Percentiles rank a stretch among this genome's conserved stretches.
Conservation (phyloP, 2,329 filamentous ascomycete genomes). For the Sporothrix pseudoabietina region DNA sequence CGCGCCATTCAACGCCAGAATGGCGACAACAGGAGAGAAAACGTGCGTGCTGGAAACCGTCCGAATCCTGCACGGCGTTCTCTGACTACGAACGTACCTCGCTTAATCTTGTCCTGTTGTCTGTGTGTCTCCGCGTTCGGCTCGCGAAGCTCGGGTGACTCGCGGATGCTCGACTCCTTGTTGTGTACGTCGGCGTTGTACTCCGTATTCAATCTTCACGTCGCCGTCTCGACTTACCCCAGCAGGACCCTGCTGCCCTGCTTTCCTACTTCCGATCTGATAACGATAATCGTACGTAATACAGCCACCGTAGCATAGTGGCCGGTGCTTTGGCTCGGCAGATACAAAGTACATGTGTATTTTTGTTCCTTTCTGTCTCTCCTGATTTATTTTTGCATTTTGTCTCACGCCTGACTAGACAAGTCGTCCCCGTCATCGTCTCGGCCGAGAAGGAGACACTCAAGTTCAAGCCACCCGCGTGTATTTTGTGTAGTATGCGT, state of each 20-base stretch:
- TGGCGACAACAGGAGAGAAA: slow-evolving; percentile 4
- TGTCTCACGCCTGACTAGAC: background rate
- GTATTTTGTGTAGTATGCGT: no score
- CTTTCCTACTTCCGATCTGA: background rate
- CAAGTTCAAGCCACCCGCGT: no score
- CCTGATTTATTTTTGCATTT: background rate
- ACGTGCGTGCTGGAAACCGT: background rate
- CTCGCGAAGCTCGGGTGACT: slow-evolving; percentile 14
- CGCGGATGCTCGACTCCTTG: background rate
- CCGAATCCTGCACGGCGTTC: background rate
- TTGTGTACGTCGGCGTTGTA: background rate
- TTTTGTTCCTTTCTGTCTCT: background rate
- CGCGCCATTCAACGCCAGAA: slow-evolving; percentile 28
- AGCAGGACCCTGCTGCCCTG: background rate
- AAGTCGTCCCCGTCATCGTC: background rate
- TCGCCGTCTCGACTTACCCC: background rate
- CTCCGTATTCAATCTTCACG: background rate
- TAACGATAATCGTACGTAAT: slow-evolving; percentile 20
- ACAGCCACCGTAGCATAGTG: background rate
- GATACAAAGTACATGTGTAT: background rate
- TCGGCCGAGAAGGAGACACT: background rate
- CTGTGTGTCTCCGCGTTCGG: background rate
- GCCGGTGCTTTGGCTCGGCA: background rate
- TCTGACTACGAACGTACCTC: no score
- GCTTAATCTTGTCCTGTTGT: background rate